Base-by-base conservation (phyloP, 331 rosid genomes). In the Arachis monticola region DNA sequence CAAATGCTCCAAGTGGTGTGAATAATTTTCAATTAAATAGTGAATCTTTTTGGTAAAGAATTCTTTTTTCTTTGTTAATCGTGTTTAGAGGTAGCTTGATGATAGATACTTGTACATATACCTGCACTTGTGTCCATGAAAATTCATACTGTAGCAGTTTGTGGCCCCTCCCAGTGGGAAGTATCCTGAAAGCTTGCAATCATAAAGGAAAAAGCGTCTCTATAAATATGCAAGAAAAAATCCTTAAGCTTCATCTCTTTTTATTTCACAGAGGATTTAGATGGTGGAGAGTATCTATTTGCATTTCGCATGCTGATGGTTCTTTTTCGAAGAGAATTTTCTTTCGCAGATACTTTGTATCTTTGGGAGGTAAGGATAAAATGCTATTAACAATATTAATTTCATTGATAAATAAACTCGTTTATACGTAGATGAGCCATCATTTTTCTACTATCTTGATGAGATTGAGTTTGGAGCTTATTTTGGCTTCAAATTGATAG, bases 271-370 rank as follows among this genome's bases (percentile, higher is more conserved):
- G 99, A 94, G 88, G 93, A 90, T 69, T 86, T 94, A 64, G 97
- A 94, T 74, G 97, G 95, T 14, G 99, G 99, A 74, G 95, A 94
- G 74, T 94, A 94, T 82, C 88, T 94, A 74, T 94, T 94, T 83
- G 97, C 99, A 41, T 88, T 94, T 81, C 97, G 99, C 73, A 94
- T 91, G 99, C 81, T 94, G 82, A 91, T 91, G 99, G 99, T 91
- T 64, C 96, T 94, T 85, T 94, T 94, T 83, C 90, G 99, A 45
- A 79, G 99, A 91, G 99, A 94, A 83, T 91, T 91, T 79, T 92
- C 96, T 76, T 94, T 94, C 48, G 92, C 92, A 51, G 97, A 94
- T 77, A 78, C 97, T 32, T 73, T 94, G 83, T 94, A 94, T 82
- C 96, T 94, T 65, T 94, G 98, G 98, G 96, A 94, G 96, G 97